phyloP scores from a whole-genome alignment of 2,329 filamentous ascomycete genomes.

The Phaeosphaeria sp. region DNA sequence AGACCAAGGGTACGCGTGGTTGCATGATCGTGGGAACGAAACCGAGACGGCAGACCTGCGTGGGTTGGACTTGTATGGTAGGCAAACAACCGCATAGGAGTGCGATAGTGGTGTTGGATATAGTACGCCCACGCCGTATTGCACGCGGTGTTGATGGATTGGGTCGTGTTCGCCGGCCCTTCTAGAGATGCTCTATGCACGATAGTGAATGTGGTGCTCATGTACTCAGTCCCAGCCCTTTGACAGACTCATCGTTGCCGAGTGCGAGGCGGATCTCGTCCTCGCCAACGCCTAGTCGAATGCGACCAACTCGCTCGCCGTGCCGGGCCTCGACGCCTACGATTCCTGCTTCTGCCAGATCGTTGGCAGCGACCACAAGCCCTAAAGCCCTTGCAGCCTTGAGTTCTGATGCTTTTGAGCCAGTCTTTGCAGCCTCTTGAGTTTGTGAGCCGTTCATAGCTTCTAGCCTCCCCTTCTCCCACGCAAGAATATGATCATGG shows the following conservation, averaged over 20 bases:
- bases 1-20: not conserved
- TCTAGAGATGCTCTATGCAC: not conserved
- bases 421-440: constrained; percentile 19
- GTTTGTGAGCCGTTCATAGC: constrained; percentile 16
- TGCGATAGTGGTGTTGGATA: not conserved
- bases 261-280: constrained; percentile 91
- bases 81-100: not conserved
- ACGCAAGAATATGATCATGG: constrained; percentile 64
- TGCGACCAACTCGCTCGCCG: constrained; percentile 85
- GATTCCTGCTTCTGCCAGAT: constrained; percentile 86
- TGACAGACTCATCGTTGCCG: constrained; percentile 85
- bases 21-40: not conserved
- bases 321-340: constrained; percentile 79
- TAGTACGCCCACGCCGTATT: not conserved
- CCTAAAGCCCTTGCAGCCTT: constrained; percentile 58
- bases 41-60: not conserved
- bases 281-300: constrained; percentile 84
- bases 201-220: not conserved
- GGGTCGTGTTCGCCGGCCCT: not conserved
- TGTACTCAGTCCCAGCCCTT: constrained; percentile 66
- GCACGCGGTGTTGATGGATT: not conserved
- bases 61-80: not conserved
- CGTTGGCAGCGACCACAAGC: constrained; percentile 76
- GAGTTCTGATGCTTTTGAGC: constrained; percentile 32
- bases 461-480: constrained; percentile 34